phyloP scores from a whole-genome alignment of 23 red algal genomes.

The Cyanidioschyzon merolae region DNA sequence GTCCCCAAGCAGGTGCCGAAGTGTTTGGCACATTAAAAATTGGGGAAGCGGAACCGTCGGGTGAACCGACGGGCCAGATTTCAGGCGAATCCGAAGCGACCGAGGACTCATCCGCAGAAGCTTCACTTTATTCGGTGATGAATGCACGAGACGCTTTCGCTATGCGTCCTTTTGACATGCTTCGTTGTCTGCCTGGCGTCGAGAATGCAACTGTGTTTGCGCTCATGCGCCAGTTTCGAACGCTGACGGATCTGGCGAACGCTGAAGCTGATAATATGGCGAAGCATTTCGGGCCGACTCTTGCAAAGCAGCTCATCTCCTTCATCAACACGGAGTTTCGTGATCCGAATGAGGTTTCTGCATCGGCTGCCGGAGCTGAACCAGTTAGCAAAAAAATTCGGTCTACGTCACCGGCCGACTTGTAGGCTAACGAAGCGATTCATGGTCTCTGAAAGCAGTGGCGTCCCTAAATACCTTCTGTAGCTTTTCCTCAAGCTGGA shows the following conservation, averaged over 20 bases:
- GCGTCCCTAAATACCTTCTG: no score
- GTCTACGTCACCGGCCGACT: no score
- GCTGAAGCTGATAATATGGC: background rate
- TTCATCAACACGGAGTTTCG: background rate
- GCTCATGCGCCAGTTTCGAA: constrained; percentile 8
- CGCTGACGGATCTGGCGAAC: background rate
- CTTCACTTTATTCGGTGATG: background rate
- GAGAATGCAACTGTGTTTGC: background rate
- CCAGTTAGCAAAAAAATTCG: no score
- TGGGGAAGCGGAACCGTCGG: constrained; percentile 50
- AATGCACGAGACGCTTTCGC: background rate
- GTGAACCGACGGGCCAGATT: no score
- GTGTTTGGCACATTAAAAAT: constrained; percentile 52
- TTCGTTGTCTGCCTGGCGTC: background rate
- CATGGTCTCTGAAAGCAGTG: no score
- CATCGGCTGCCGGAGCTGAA: no score
- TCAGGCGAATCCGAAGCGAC: constrained; percentile 45
- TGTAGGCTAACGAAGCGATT: no score
- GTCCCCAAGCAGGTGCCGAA: constrained; percentile 44
- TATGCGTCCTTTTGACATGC: background rate
- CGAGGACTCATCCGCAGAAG: background rate
- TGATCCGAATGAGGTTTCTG: no score
- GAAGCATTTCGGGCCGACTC: background rate
- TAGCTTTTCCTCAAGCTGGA: no score
- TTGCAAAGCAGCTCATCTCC: background rate